These are phyloP conservation scores for Aspergillus sp. DNA, from an alignment of 2,329 filamentous ascomycete genomes.

Conservation along the genomic window DNA sequence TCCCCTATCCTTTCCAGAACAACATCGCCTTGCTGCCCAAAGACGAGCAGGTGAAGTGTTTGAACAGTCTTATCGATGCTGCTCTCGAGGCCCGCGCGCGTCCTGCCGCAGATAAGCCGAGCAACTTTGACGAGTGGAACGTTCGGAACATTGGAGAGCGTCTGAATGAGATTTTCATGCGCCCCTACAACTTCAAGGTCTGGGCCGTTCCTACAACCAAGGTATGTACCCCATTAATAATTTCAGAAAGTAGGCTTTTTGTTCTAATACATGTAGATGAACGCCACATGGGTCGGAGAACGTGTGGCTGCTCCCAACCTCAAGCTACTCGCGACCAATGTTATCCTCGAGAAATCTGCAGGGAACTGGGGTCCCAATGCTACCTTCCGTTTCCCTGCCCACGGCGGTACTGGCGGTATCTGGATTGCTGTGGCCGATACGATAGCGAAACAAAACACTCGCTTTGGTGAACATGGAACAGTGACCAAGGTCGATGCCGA, in stretches of 20 bases:
- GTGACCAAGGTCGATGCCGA: conserved; percentile 82
- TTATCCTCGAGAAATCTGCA: conserved; percentile 89
- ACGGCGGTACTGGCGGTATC: conserved; percentile 93
- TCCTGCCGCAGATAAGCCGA: conserved; percentile 72
- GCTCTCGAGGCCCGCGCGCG: conserved; percentile 72
- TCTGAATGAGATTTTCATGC: conserved; percentile 95
- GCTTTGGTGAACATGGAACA: conserved; percentile 74
- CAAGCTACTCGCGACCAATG: conserved; percentile 87
- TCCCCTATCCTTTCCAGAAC: conserved; percentile 99
- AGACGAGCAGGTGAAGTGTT: conserved; percentile 88
- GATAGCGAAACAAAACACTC: conserved; percentile 81
- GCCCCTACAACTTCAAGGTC: conserved; percentile 99
- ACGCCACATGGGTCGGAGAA: conserved; percentile 97
- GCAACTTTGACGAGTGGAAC: conserved; percentile 98
- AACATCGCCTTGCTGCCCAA: conserved; percentile 98
- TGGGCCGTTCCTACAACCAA: conserved; percentile 97
- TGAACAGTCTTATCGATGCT: conserved; percentile 93
- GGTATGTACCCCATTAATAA: conserved; percentile 46
- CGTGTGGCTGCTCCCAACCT: conserved; percentile 94
- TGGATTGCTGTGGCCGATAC: conserved; percentile 97
- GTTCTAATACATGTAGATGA: conserved; percentile 62
- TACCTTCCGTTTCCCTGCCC: conserved; percentile 95
- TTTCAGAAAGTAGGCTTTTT: not conserved
- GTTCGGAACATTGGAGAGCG: conserved; percentile 77
- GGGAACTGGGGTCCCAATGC: conserved; percentile 98